These are phyloP conservation scores for Tillandsia leiboldiana DNA, from an alignment of 176 grass and related monocot genomes.

Conservation along the genomic window DNA sequence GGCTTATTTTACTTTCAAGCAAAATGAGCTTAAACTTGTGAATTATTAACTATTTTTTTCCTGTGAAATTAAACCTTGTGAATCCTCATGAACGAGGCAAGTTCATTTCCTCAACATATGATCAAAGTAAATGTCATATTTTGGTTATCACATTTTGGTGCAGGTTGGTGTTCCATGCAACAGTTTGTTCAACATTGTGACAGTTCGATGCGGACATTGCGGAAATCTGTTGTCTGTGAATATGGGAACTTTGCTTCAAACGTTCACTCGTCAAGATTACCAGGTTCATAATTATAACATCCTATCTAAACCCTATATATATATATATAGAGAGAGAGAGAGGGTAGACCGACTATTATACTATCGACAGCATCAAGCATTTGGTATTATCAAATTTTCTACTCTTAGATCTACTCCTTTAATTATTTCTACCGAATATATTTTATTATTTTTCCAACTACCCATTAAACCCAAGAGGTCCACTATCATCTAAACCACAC, in stretches of 20 bases:
- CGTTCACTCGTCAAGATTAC: slow-evolving; percentile 42
- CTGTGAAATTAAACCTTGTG: not conserved
- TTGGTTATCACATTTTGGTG: slow-evolving; percentile 14
- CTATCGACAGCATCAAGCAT: too few relatives aligned
- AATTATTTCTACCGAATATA: too few relatives aligned
- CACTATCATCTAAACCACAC: too few relatives aligned
- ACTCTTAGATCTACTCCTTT: too few relatives aligned
- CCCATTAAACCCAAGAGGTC: too few relatives aligned
- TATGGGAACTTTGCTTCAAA: slow-evolving; percentile 49
- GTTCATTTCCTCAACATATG: not conserved
- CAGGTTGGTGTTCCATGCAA: slow-evolving; percentile 86
- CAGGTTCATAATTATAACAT: slow-evolving; percentile 35
- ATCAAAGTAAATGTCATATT: not conserved
- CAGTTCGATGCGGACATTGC: slow-evolving; percentile 91
- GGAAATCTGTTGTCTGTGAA: slow-evolving; percentile 78
- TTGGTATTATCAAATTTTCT: too few relatives aligned
- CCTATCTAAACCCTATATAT: not conserved
- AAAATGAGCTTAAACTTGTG: not conserved
- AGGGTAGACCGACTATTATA: too few relatives aligned
- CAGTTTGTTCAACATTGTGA: slow-evolving; percentile 66
- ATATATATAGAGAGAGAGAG: too few relatives aligned
- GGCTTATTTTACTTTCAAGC: not conserved
- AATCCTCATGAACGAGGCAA: not conserved
- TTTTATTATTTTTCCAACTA: too few relatives aligned
- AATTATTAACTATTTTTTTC: too few relatives aligned